These are phyloP conservation scores for Inga oerstediana DNA, from an alignment of 306 rosid genomes.

Conservation along the genomic window DNA sequence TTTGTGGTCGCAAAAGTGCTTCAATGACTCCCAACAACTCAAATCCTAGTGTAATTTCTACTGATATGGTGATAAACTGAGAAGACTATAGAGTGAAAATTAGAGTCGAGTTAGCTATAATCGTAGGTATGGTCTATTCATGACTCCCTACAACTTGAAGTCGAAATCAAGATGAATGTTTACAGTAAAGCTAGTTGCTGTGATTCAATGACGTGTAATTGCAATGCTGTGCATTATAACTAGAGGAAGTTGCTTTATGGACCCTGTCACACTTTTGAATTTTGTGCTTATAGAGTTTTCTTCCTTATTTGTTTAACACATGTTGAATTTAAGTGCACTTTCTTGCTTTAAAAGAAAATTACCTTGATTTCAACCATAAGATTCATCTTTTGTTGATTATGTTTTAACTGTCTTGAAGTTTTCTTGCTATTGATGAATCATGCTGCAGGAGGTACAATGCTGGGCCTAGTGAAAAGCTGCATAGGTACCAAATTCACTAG, in stretches of 20 bases:
- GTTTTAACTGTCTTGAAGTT: background rate
- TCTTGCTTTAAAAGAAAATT: background rate
- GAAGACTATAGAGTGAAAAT: background rate
- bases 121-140: background rate
- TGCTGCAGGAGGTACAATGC: slow-evolving; percentile 74
- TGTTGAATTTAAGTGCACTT: background rate
- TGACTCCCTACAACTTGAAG: slow-evolving; percentile 5
- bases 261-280: background rate
- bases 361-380: background rate
- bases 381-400: background rate
- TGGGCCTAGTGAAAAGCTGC: slow-evolving; percentile 95
- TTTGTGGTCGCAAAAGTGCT: background rate
- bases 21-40: background rate
- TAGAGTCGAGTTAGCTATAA: background rate
- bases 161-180: background rate
- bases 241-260: background rate
- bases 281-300: background rate
- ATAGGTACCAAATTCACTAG: slow-evolving; percentile 94
- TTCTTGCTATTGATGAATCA: slow-evolving; percentile 35
- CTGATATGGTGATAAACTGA: background rate
- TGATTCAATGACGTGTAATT: background rate
- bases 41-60: background rate
- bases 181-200: background rate
- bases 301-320: background rate
- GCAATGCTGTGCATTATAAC: background rate